Base-by-base conservation (phyloP, 352 stramenopile genomes). In the Phytopythium montanum region DNA sequence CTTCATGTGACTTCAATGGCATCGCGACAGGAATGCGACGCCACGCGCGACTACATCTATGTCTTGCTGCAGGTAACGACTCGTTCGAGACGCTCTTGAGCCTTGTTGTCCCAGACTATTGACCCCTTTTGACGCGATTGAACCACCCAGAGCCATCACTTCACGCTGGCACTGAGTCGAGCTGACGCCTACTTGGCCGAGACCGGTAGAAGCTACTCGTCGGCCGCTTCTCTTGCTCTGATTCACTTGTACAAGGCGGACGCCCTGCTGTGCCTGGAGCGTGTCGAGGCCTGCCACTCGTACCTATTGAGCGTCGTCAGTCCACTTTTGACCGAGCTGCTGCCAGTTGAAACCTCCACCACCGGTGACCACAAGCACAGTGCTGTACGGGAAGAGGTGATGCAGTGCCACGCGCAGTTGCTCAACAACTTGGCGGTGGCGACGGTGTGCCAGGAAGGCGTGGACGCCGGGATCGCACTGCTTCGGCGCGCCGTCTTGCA, bases 401-500 rank as follows among this genome's bases (percentile, higher is more conserved):
- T 12, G 25, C 21, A 57, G 5, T 79, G 72, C 49, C 81, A 90
- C 48, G 63, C 65, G 1, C 80, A 91, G 23, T 42, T 95, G 16
- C 54, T 93, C 6, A 92, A 92, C 64, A 95, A 95, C 60, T 46
- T 94, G 19, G 84, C 86, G 7, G 64, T 94, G 25, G 73, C 56
- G 0, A 61, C 68, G 2, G 73, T 72, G 25, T 92, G 84, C 49
- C 48, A 56, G 5, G 53, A 72, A 33, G 72, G 67, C 13, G 51
- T 75, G 5, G 70, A 84, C 16, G n/a, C 49, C 5, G 82, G 65
- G 4, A 65, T 92, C 12, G 54, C 36, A 5, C 64, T 88, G 34
- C 70, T 94, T 42, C 69, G 57, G 0, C 49, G 80, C n/a, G 77
- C 72, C 5, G 33, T 79, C 3, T 61, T 71, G 19, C 53, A 57